Evolutionary conservation across 345 rosid species (phyloP).

Genomic region (Durio zibethinus): DNA sequence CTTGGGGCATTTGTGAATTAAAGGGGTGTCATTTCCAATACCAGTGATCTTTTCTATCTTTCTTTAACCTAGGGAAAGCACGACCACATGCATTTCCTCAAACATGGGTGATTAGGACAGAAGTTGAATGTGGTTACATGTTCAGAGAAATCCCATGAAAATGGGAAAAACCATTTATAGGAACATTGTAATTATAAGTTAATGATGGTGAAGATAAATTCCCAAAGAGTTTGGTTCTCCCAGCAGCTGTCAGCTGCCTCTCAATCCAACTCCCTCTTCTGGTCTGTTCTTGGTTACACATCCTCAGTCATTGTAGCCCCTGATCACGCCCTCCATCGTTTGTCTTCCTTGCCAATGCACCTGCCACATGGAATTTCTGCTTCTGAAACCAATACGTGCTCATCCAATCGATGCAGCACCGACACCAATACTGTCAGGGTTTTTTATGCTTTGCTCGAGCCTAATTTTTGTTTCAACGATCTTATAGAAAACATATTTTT

Average conservation of each 20-base stretch:
- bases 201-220: not conserved
- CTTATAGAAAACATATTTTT: too few relatives aligned
- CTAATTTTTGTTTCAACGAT: too few relatives aligned
- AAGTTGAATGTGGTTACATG: not conserved
- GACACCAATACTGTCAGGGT: too few relatives aligned
- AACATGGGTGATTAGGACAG: not conserved
- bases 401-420: too few relatives aligned
- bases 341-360: not conserved
- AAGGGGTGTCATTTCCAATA: too few relatives aligned
- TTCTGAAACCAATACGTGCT: not conserved
- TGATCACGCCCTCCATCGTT: not conserved
- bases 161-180: not conserved
- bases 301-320: not conserved
- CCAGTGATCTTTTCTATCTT: too few relatives aligned
- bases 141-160: not conserved
- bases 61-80: too few relatives aligned
- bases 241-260: not conserved
- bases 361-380: not conserved
- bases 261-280: not conserved
- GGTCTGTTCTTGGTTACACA: not conserved
- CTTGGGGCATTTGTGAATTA: too few relatives aligned
- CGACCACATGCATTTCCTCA: slow-evolving; percentile 1
- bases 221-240: not conserved
- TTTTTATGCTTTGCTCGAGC: too few relatives aligned
- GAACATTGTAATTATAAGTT: not conserved